Percentiles rank a stretch among this genome's conserved stretches.
phyloP scores from a whole-genome alignment of 2,329 filamentous ascomycete genomes.

The Alternaria brassicae region DNA sequence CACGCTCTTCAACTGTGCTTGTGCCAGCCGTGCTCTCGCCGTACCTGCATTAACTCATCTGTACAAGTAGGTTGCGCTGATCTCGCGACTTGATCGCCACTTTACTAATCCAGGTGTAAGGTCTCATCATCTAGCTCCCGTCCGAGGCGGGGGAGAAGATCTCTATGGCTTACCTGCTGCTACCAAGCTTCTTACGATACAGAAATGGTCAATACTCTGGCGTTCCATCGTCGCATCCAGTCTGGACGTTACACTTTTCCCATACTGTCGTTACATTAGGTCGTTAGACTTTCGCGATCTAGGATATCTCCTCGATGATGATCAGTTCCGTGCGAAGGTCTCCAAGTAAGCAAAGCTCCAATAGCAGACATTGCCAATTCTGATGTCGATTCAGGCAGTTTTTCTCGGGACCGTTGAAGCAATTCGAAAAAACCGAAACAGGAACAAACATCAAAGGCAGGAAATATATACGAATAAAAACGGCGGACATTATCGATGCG shows the following conservation, averaged over 20 bases:
- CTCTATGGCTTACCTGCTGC: slow-evolving; percentile 38
- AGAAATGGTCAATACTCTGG: slow-evolving; percentile 71
- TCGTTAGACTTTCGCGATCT: slow-evolving; percentile 70
- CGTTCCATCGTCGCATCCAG: slow-evolving; percentile 72
- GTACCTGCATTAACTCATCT: slow-evolving; percentile 66
- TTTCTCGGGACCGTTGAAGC: slow-evolving; percentile 58
- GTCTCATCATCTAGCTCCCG: slow-evolving; percentile 53
- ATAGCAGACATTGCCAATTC: background rate
- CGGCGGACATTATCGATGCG: slow-evolving; percentile 54
- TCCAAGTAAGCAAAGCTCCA: slow-evolving; percentile 55
- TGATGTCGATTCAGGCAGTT: slow-evolving; percentile 53
- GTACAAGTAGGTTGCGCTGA: slow-evolving; percentile 62
- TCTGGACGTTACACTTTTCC: slow-evolving; percentile 67
- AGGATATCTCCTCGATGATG: slow-evolving; percentile 64
- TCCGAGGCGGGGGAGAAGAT: slow-evolving; percentile 56
- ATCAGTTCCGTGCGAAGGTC: slow-evolving; percentile 65
- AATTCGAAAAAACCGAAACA: slow-evolving; percentile 49
- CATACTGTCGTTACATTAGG: slow-evolving; percentile 73
- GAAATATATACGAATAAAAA: slow-evolving; percentile 48
- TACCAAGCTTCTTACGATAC: slow-evolving; percentile 56
- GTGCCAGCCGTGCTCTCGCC: slow-evolving; percentile 63
- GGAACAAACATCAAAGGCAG: slow-evolving; percentile 34
- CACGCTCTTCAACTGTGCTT: slow-evolving; percentile 66
- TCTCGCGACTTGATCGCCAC: background rate
- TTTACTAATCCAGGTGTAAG: slow-evolving; percentile 30